Conservation (phyloP, 148 eudicot genomes). For the Tetragonia tetragonoides region DNA sequence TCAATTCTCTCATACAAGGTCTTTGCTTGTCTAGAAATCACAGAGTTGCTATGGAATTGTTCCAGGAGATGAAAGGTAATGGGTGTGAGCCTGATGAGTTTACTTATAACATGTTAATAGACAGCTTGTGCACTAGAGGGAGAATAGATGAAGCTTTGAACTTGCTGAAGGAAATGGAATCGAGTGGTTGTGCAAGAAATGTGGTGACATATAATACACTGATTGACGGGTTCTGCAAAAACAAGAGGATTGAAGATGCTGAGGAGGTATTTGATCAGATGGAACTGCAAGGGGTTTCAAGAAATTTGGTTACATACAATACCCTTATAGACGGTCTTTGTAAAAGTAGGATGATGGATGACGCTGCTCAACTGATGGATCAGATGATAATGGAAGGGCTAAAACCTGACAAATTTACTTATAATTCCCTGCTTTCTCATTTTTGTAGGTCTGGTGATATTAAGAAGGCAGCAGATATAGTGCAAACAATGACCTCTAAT, state of each 20-base stretch:
- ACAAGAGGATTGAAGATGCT: slow-evolving; percentile 75
- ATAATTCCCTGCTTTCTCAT: slow-evolving; percentile 74
- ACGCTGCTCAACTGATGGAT: slow-evolving; percentile 80
- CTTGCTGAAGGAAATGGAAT: slow-evolving; percentile 87
- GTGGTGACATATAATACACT: slow-evolving; percentile 77
- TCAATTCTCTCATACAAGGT: slow-evolving; percentile 91
- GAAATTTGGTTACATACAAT: slow-evolving; percentile 72
- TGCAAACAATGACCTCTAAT: slow-evolving; percentile 83
- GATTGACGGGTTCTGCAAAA: slow-evolving; percentile 82
- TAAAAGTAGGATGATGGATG: slow-evolving; percentile 62
- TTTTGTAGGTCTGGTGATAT: slow-evolving; percentile 80
- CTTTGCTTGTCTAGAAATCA: slow-evolving; percentile 66
- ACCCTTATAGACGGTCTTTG: slow-evolving; percentile 84
- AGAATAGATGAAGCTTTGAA: slow-evolving; percentile 60
- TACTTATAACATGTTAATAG: slow-evolving; percentile 84
- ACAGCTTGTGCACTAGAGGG: slow-evolving; percentile 66
- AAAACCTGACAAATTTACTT: slow-evolving; percentile 86
- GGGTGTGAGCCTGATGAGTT: slow-evolving; percentile 93
- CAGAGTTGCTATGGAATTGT: slow-evolving; percentile 59
- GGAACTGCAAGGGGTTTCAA: slow-evolving; percentile 85
- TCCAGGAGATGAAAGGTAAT: slow-evolving; percentile 69
- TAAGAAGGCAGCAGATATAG: slow-evolving; percentile 84
- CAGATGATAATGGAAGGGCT: slow-evolving; percentile 97
- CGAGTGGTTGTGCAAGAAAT: slow-evolving; percentile 74
- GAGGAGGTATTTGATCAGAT: slow-evolving; percentile 93